phyloP scores from a whole-genome alignment of 1,139 yeast genomes.

The Candida tetrigidarum region DNA sequence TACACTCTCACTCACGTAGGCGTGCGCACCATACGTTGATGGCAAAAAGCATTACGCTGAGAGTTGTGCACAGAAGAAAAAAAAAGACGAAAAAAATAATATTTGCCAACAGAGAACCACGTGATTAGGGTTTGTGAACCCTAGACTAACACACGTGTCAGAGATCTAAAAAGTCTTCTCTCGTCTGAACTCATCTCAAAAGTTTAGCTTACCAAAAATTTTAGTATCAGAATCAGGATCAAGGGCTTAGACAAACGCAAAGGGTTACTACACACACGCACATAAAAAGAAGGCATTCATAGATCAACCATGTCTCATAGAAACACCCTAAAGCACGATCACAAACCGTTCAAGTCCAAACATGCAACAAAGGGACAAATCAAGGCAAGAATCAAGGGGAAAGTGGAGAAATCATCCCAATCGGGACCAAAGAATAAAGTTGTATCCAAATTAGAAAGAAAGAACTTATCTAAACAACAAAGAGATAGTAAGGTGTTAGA shows the following conservation, averaged over 20 bases:
- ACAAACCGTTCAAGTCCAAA: constrained; percentile 87
- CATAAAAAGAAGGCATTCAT: not conserved
- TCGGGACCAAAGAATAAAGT: constrained; percentile 50
- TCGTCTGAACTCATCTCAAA: constrained; percentile 4
- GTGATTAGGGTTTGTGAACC: constrained; percentile 7
- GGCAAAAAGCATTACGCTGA: too few relatives aligned
- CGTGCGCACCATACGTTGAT: not conserved
- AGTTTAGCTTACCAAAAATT: not conserved
- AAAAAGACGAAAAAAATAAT: not conserved
- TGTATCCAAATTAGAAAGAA: constrained; percentile 72
- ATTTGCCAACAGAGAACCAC: not conserved
- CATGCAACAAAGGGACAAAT: constrained; percentile 91
- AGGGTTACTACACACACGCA: too few relatives aligned
- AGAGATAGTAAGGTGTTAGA: constrained; percentile 72
- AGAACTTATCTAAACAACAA: constrained; percentile 78
- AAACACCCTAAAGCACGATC: constrained; percentile 78
- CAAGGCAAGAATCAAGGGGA: constrained; percentile 82
- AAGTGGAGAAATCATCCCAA: constrained; percentile 65
- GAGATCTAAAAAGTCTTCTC: not conserved
- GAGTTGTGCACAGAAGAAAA: too few relatives aligned
- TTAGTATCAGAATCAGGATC: not conserved
- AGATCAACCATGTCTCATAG: constrained; percentile 66
- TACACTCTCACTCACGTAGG: too few relatives aligned
- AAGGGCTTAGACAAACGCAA: too few relatives aligned
- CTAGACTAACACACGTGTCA: constrained; percentile 5